Percentiles rank a stretch among this genome's conserved stretches.
Evolutionary conservation across 257 asterid genomes (phyloP).

Genomic region (Misopates orontium): DNA sequence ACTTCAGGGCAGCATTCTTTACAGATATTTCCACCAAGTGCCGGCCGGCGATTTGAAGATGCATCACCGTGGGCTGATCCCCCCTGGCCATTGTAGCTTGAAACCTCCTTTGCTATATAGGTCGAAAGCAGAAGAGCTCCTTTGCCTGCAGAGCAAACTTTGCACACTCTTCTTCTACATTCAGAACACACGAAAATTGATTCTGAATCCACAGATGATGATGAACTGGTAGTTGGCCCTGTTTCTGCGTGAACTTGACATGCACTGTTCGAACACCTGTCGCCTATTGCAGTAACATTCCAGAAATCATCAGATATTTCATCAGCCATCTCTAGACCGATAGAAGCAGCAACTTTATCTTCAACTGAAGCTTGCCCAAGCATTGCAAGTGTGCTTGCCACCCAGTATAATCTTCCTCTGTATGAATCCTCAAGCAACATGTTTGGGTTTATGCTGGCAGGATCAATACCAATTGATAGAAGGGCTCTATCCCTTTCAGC

Average conservation of each 20-base stretch:
- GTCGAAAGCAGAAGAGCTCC: slow-evolving; percentile 73
- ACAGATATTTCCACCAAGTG: slow-evolving; percentile 69
- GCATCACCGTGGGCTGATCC: slow-evolving; percentile 71
- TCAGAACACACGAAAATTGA: slow-evolving; percentile 60
- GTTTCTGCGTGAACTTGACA: slow-evolving; percentile 78
- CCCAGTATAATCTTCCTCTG: slow-evolving; percentile 66
- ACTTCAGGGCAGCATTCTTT: slow-evolving; percentile 77
- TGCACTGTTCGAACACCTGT: slow-evolving; percentile 66
- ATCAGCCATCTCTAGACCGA: slow-evolving; percentile 72
- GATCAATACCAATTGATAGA: slow-evolving; percentile 87
- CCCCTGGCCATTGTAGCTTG: slow-evolving; percentile 63
- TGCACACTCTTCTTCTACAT: slow-evolving; percentile 77
- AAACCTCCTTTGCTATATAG: slow-evolving; percentile 53
- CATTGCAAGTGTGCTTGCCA: slow-evolving; percentile 66
- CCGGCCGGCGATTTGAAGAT: slow-evolving; percentile 61
- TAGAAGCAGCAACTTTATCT: slow-evolving; percentile 78
- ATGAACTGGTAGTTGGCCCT: slow-evolving; percentile 45
- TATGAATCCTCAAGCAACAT: slow-evolving; percentile 69
- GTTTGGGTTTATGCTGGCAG: slow-evolving; percentile 90
- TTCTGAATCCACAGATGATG: slow-evolving; percentile 45
- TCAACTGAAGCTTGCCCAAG: slow-evolving; percentile 83
- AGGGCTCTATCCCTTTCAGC: slow-evolving; percentile 95
- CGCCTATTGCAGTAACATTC: slow-evolving; percentile 72
- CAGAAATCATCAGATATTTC: slow-evolving; percentile 75
- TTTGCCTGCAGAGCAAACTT: slow-evolving; percentile 89